Evolutionary conservation across 2,329 filamentous ascomycete species (phyloP), one percentile per base, ranked within the genome.

Genomic region (Hypoxylon sp.): DNA sequence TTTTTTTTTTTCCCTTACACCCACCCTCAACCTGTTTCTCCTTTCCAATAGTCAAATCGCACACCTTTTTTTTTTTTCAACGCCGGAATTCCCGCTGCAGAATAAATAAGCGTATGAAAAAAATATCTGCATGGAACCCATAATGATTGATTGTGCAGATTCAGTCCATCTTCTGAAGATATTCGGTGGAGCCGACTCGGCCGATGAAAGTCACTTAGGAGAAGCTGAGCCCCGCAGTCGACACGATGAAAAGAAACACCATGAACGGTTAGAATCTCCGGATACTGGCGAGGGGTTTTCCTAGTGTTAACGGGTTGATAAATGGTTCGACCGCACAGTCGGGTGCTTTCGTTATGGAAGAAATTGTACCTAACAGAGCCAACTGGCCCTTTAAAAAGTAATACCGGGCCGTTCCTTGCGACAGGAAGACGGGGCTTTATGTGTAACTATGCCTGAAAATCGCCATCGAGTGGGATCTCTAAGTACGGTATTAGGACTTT

Each of bases 391-490:
- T 44, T 24, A 26, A 24, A 37, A 42, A 58, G 33, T 29, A 52
- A 39, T 50, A 26, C 59, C 63, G 66, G 66, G 31, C 63, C 66
- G 63, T 59, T 19, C 66, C 54, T 50, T 46, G 50, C 33, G 17
- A 59, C 31, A 53, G 48, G 33, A 53, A 24, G 47, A 48, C 37
- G 6, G 35, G 31, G 35, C 44, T 31, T 53, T 53, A 63, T 63
- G 33, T 35, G 22, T 37, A 33, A 42, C 17, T 17, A 52, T 48
- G 24, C 35, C 35, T 44, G 26, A 54, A 54, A 24, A 39, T 54
- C 35, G 52, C 24, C 26, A 29, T 39, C 52, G 35, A 19, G 35
- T 35, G 14, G 19, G 17, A 37, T 29, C 8, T 54, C 22, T 6
- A 19, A 24, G 4, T 17, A 22, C 3, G 19, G 19, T 11, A 9